Percentiles rank a stretch among this genome's conserved stretches.
Conservation (phyloP, 176 grass and related monocot species). For the Aechmea fasciata region DNA sequence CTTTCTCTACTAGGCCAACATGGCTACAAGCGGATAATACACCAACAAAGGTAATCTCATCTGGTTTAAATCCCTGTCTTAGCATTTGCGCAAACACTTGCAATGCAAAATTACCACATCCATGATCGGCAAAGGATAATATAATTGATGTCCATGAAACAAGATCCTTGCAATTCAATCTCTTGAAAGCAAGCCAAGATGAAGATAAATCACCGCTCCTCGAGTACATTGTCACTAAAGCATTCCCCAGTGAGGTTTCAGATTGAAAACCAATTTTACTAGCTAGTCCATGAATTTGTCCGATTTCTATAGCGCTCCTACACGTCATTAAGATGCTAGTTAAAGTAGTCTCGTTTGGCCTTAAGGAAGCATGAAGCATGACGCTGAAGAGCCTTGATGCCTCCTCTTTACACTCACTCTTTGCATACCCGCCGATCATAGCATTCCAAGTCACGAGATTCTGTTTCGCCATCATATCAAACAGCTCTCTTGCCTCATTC, state of each 20-base stretch:
- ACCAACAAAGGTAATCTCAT: constrained; percentile 7
- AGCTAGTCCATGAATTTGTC: constrained; percentile 17
- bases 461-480: constrained; percentile 10
- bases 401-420: constrained; percentile 6
- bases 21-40: constrained; percentile 25
- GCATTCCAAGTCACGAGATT: constrained; percentile 23
- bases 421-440: constrained; percentile 13
- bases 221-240: constrained; percentile 21
- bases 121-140: constrained; percentile 16
- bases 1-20: constrained; percentile 15
- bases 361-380: constrained; percentile 8
- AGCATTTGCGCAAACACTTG: constrained; percentile 15
- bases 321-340: constrained; percentile 7
- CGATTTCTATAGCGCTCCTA: constrained; percentile 3
- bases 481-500: constrained; percentile 7
- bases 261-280: background rate
- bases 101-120: constrained; percentile 14
- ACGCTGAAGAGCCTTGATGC: constrained; percentile 6
- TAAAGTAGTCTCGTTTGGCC: constrained; percentile 10
- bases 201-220: constrained; percentile 17
- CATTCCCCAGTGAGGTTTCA: constrained; percentile 9
- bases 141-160: constrained; percentile 28
- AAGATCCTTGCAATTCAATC: constrained; percentile 10
- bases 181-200: constrained; percentile 19
- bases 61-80: constrained; percentile 9